Evolutionary conservation across 306 rosid species (phyloP).

Genomic region (Prunus mira): DNA sequence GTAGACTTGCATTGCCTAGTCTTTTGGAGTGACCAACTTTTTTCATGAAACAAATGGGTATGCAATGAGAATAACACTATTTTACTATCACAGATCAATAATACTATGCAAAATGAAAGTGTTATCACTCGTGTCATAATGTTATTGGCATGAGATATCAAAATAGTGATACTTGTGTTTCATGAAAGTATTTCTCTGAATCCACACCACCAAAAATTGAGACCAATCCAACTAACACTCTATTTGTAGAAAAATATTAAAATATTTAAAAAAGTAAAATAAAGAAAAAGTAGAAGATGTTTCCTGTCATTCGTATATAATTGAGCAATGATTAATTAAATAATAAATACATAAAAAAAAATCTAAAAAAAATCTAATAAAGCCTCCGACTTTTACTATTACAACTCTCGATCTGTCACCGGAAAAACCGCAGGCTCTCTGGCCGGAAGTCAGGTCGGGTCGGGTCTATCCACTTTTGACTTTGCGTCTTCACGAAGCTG

Average conservation of each 20-base stretch:
- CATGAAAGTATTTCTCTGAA: too few species aligned
- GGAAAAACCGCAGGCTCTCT: constrained; percentile 18
- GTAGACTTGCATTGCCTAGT: too few species aligned
- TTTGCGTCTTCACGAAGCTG: constrained; percentile 35
- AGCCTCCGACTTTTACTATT: constrained; percentile 11
- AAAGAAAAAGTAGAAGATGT: neutral
- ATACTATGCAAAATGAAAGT: too few species aligned
- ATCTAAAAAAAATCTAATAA: neutral
- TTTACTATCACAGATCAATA: too few species aligned
- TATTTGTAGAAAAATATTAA: neutral
- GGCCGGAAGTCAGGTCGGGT: constrained; percentile 24
- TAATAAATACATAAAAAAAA: neutral
- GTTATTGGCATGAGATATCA: too few species aligned
- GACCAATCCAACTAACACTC: neutral
- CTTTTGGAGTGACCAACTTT: too few species aligned
- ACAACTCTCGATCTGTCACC: constrained; percentile 4
- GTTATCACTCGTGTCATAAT: too few species aligned
- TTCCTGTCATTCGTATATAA: neutral
- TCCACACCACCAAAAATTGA: too few species aligned
- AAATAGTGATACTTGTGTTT: too few species aligned
- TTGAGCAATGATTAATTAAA: constrained; percentile 34
- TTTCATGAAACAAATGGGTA: too few species aligned
- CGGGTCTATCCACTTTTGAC: constrained; percentile 21
- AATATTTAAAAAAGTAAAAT: neutral
- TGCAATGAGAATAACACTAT: too few species aligned